phyloP scores from a whole-genome alignment of 2,329 filamentous ascomycete species.

The Chrysoporthe cubensis region DNA sequence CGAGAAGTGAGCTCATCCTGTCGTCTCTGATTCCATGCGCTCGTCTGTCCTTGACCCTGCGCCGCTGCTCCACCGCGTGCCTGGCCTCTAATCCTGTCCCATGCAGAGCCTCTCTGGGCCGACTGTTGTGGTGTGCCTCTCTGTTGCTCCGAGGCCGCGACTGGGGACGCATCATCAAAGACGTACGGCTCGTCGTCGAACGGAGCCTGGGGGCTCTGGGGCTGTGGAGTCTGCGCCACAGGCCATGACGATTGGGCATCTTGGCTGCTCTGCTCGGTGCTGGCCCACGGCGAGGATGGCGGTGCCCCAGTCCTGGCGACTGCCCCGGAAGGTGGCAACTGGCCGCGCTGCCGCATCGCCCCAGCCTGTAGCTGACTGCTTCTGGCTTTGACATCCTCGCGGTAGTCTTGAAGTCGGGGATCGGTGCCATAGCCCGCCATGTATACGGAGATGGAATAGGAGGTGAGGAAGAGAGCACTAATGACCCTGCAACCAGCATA shows the following conservation, averaged over 20 bases:
- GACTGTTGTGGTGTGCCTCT: not conserved
- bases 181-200: constrained; percentile 18
- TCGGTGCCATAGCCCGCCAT: constrained; percentile 14
- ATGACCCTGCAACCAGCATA: constrained; percentile 34
- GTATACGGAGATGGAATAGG: constrained; percentile 34
- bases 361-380: not conserved
- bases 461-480: constrained; percentile 37
- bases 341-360: not conserved
- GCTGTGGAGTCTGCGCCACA: constrained; percentile 6
- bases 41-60: constrained; percentile 3
- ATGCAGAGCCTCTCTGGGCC: constrained; percentile 24
- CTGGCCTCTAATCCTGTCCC: constrained; percentile 28
- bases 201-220: constrained; percentile 2
- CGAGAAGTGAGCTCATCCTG: constrained; percentile 33
- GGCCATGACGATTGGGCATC: constrained; percentile 17
- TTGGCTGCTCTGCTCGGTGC: constrained; percentile 14
- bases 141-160: constrained; percentile 20
- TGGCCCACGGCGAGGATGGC: constrained; percentile 13
- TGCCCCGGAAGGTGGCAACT: not conserved
- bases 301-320: not conserved
- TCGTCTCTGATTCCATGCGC: constrained; percentile 21
- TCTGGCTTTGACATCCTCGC: not conserved
- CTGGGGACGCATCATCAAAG: constrained; percentile 29
- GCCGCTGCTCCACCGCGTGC: not conserved
- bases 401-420: constrained; percentile 23